phyloP scores from a whole-genome alignment of 345 rosid species.

The Arabis hirsuta region DNA sequence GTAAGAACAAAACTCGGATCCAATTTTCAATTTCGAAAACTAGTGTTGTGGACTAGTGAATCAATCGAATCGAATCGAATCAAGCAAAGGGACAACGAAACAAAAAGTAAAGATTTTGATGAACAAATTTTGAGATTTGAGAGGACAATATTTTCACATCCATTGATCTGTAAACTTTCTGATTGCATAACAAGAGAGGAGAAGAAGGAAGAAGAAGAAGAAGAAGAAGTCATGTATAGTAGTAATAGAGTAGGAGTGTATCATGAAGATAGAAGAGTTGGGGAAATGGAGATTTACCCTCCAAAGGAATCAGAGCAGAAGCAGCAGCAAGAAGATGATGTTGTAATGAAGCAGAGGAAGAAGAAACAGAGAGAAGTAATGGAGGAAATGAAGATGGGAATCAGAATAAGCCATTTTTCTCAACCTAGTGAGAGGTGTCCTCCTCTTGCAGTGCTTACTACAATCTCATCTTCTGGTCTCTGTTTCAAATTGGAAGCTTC shows the following conservation, averaged over 20 bases:
- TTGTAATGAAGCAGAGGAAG: conserved; percentile 48
- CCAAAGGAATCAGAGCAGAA: conserved; percentile 48
- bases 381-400: conserved; percentile 70
- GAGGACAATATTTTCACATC: conserved; percentile 41
- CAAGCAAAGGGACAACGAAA: conserved; percentile 38
- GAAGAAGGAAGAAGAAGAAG: conserved; percentile 25
- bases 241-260: conserved; percentile 81
- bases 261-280: conserved; percentile 64
- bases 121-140: conserved; percentile 39
- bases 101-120: conserved; percentile 24
- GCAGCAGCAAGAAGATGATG: conserved; percentile 39
- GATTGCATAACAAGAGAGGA: conserved; percentile 4
- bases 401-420: conserved; percentile 72
- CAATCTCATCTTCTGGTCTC: conserved; percentile 67
- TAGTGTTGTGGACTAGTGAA: conserved; percentile 38
- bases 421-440: conserved; percentile 91
- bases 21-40: conserved; percentile 45
- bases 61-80: conserved; percentile 24
- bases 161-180: conserved; percentile 28
- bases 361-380: conserved; percentile 51
- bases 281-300: conserved; percentile 81
- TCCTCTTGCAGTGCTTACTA: conserved; percentile 91
- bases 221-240: conserved; percentile 48
- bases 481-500: conserved; percentile 91
- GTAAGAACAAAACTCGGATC: conserved; percentile 46